phyloP scores from a whole-genome alignment of 2,329 filamentous ascomycete species.

The Diatrype stigma region DNA sequence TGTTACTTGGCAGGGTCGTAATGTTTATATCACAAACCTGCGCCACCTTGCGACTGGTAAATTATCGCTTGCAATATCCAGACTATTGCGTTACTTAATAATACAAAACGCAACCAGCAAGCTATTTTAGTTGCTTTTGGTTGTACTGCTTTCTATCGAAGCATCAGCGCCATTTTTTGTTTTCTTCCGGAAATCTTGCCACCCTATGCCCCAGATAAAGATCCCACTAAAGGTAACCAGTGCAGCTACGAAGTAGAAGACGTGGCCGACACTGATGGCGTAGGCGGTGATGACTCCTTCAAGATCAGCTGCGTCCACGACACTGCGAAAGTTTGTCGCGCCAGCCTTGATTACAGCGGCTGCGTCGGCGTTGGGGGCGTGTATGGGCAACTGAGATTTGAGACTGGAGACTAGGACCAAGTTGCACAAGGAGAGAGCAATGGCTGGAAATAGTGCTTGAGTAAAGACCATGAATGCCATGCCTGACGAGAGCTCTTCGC shows the following conservation, averaged over 20 bases:
- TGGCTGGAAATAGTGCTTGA: slow-evolving; percentile 8
- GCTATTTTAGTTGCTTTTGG: too few relatives aligned
- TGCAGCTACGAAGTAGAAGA: slow-evolving; percentile 37
- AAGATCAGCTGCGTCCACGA: slow-evolving; percentile 28
- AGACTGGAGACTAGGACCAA: slow-evolving; percentile 30
- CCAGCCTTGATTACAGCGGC: slow-evolving; percentile 36
- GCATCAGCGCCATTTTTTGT: background rate
- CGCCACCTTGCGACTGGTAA: too few relatives aligned
- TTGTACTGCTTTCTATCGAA: too few relatives aligned
- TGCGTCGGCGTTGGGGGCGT: slow-evolving; percentile 27
- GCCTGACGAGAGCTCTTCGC: slow-evolving; percentile 4
- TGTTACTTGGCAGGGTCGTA: too few relatives aligned
- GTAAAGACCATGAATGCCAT: slow-evolving; percentile 12
- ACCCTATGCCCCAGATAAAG: slow-evolving; percentile 40
- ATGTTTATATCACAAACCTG: too few relatives aligned
- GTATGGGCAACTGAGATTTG: slow-evolving; percentile 21
- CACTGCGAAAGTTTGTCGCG: slow-evolving; percentile 32
- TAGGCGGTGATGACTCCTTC: slow-evolving; percentile 37
- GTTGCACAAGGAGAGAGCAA: slow-evolving; percentile 6
- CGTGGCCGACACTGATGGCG: slow-evolving; percentile 28
- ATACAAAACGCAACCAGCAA: too few relatives aligned
- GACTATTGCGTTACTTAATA: too few relatives aligned
- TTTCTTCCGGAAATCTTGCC: slow-evolving; percentile 40
- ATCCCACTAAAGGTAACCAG: slow-evolving; percentile 28
- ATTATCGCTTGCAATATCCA: too few relatives aligned